Evolutionary conservation across 164 flowering plant species (phyloP).

Genomic region (Vitis rotundifolia): DNA sequence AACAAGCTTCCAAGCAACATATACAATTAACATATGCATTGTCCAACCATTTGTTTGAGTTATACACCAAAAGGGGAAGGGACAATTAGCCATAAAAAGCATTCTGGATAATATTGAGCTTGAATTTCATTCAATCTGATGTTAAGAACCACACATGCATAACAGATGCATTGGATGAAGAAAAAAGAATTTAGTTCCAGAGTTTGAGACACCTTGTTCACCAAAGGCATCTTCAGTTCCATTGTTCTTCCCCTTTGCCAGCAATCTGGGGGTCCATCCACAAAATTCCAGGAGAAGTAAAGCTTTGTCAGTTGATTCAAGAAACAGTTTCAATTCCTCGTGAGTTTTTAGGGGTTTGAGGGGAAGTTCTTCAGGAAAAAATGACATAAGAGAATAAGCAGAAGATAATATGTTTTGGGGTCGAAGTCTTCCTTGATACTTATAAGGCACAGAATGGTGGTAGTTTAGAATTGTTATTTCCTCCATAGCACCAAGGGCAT

Average conservation of each 20-base stretch:
- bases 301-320: constrained; percentile 77
- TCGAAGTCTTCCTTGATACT: constrained; percentile 66
- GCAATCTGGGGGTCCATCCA: constrained; percentile 73
- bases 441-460: constrained; percentile 62
- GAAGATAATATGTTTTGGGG: constrained; percentile 61
- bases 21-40: background rate
- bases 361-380: constrained; percentile 61
- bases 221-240: constrained; percentile 26
- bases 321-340: constrained; percentile 53
- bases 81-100: too few species aligned
- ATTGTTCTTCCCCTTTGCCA: constrained; percentile 35
- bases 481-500: constrained; percentile 68
- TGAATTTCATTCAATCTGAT: background rate
- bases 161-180: background rate
- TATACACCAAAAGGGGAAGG: background rate
- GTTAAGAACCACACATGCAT: background rate
- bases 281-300: constrained; percentile 78
- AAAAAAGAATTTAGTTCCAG: constrained; percentile 10
- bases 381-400: constrained; percentile 41
- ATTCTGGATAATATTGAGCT: background rate
- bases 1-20: background rate
- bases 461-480: constrained; percentile 55
- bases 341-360: constrained; percentile 40
- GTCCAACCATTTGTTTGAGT: background rate
- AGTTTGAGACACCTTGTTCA: constrained; percentile 21